These are phyloP conservation scores for Cicer yamashitae DNA, from an alignment of 306 rosid genomes.

Conservation along the genomic window DNA sequence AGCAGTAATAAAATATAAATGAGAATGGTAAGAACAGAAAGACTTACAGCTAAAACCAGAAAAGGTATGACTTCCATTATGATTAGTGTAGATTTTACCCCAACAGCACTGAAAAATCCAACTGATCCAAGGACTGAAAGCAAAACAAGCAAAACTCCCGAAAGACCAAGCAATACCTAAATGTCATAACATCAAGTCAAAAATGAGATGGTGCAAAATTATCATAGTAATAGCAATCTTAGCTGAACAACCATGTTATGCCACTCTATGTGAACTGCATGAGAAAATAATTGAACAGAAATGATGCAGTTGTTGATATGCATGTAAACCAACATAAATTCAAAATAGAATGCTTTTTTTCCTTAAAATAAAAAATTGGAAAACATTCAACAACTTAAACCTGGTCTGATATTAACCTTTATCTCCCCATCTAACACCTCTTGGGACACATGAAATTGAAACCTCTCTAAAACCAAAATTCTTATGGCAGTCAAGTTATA, in stretches of 20 bases:
- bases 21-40: constrained; percentile 29
- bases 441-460: too few species aligned
- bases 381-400: too few species aligned
- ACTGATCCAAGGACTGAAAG: constrained; percentile 93
- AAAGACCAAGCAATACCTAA: constrained; percentile 92
- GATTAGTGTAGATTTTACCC: constrained; percentile 91
- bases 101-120: constrained; percentile 94
- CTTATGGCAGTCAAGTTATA: too few species aligned
- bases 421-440: too few species aligned
- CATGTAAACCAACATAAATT: not conserved
- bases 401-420: too few species aligned
- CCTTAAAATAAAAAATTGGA: too few species aligned
- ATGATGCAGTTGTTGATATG: constrained; percentile 16
- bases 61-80: constrained; percentile 99
- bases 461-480: too few species aligned
- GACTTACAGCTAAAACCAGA: constrained; percentile 92
- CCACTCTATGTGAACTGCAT: not conserved
- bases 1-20: constrained; percentile 32
- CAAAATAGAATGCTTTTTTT: too few species aligned
- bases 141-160: constrained; percentile 87
- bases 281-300: constrained; percentile 11
- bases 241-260: constrained; percentile 23
- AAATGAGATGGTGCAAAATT: constrained; percentile 29
- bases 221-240: constrained; percentile 25
- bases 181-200: constrained; percentile 35